Evolutionary conservation across 2,329 filamentous ascomycete genomes (phyloP).

Genomic region (Aureobasidium sp.): DNA sequence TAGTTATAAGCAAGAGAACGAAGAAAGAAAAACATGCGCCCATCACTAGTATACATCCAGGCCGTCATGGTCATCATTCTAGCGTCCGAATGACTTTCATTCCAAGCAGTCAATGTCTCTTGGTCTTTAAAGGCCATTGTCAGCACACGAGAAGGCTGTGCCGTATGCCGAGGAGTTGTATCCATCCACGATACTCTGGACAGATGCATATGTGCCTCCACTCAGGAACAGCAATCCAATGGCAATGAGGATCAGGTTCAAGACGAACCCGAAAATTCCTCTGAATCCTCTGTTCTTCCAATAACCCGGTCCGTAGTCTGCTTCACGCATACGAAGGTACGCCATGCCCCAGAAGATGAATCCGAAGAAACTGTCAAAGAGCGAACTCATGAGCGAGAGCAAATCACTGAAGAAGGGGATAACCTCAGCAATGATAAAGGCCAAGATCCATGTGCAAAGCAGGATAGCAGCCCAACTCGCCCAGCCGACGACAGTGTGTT

Average conservation of each 20-base stretch:
- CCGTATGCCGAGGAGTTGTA: conserved; percentile 60
- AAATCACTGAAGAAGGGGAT: conserved; percentile 65
- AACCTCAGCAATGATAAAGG: conserved; percentile 81
- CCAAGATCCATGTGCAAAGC: conserved; percentile 69
- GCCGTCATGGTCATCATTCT: neutral
- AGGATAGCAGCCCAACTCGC: conserved; percentile 69
- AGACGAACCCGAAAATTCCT: conserved; percentile 47
- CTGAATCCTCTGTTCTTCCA: conserved; percentile 48
- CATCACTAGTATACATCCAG: neutral
- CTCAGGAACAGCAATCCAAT: conserved; percentile 76
- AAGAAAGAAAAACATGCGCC: neutral
- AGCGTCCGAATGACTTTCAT: neutral
- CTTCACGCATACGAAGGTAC: conserved; percentile 67
- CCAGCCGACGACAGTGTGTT: conserved; percentile 80
- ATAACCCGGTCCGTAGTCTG: conserved; percentile 51
- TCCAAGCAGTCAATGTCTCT: neutral
- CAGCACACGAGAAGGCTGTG: conserved; percentile 66
- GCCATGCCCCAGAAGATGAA: conserved; percentile 93
- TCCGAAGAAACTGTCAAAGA: conserved; percentile 89
- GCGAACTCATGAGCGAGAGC: conserved; percentile 67
- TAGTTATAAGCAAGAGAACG: neutral
- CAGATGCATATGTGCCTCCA: conserved; percentile 67
- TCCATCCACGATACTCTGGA: conserved; percentile 67
- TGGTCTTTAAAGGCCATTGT: conserved; percentile 46
- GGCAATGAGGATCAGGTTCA: conserved; percentile 68